Percentiles rank a stretch among this genome's conserved stretches.
Evolutionary conservation across 1,139 yeast species (phyloP).

Genomic region (Suhomyces ambrosiae): DNA sequence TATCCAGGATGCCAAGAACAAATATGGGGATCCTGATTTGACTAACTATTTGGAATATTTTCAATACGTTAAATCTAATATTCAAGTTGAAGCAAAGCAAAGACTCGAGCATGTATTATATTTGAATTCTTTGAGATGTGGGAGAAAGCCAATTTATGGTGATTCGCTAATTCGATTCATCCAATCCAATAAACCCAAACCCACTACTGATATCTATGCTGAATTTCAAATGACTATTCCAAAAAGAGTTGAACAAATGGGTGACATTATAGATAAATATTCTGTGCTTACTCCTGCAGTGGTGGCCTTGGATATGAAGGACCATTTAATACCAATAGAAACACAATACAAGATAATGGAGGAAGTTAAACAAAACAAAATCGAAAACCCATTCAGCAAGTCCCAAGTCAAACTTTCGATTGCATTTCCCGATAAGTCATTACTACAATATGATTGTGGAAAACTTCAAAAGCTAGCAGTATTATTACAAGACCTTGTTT

Average conservation of each 20-base stretch:
- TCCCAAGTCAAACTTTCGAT: slow-evolving; percentile 86
- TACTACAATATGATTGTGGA: slow-evolving; percentile 95
- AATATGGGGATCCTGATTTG: slow-evolving; percentile 39
- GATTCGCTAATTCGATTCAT: slow-evolving; percentile 35
- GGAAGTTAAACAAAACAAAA: slow-evolving; percentile 40
- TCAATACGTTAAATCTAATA: slow-evolving; percentile 53
- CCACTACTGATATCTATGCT: slow-evolving; percentile 30
- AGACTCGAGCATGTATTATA: slow-evolving; percentile 60
- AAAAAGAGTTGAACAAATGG: slow-evolving; percentile 46
- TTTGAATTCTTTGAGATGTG: slow-evolving; percentile 65
- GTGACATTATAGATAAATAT: slow-evolving; percentile 66
- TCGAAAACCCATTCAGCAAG: slow-evolving; percentile 71
- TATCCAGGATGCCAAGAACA: slow-evolving; percentile 28
- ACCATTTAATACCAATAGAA: slow-evolving; percentile 49
- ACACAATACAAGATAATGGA: slow-evolving; percentile 33
- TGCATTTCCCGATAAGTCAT: slow-evolving; percentile 93
- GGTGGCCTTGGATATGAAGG: slow-evolving; percentile 75
- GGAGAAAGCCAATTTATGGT: slow-evolving; percentile 59
- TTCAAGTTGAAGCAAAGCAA: slow-evolving; percentile 52
- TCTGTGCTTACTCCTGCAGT: slow-evolving; percentile 89
- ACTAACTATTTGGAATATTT: slow-evolving; percentile 63
- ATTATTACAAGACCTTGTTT: slow-evolving; percentile 73
- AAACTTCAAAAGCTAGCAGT: slow-evolving; percentile 83
- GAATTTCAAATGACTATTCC: slow-evolving; percentile 42
- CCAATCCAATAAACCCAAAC: slow-evolving; percentile 16